Evolutionary conservation across 768 basidiomycete genomes (phyloP), one percentile per base, ranked within the genome.

Genomic region (Hydnum rufescens): DNA sequence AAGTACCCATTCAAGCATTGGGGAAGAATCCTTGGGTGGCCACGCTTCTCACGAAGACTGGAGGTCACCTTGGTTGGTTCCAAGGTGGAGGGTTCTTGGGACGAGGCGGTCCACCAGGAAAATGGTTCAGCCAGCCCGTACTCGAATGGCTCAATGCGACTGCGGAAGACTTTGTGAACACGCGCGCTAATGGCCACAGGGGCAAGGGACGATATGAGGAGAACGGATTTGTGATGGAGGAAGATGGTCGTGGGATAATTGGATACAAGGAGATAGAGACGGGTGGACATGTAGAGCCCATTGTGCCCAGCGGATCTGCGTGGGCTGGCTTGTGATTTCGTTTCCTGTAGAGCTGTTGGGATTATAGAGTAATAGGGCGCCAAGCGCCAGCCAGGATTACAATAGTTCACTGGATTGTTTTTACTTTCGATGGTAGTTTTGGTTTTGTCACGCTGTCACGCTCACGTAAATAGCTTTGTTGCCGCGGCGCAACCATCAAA

Each of bases 11-110:
- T 51, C 54, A 57, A 2, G 56, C 53, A 8, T 51, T 53, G 4
- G 3, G 47, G 3, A 5, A 18, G 22, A 64, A 62, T 54, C 54
- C 59, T 5, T 55, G 54, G 51, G 53, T 61, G 36, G 53, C 56
- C 22, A 55, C 62, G 22, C 60, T 53, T 6, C 47, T 54, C 13
- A 62, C 61, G 2, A 25, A 49, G 32, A 30, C 28, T 26, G 63
- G 62, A 4, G 62, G 62, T 0, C 63, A 64, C 48, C 53, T 64
- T 4, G 63, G 63, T 1, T 64, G 61, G 61, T 62, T 54, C 34
- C 22, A 18, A 19, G 26, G 29, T 26, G 54, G 54, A 16, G 49
- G 28, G 23, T 50, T 50, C 49, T 25, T 50, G 6, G 63, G 4
- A 60, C 59, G 63, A 52, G 63, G 49, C 50, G 53, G 18, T 13